These are phyloP conservation scores for Saxispiralis lemnorum DNA, from an alignment of 495 filamentous ascomycete species.

Conservation along the genomic window DNA sequence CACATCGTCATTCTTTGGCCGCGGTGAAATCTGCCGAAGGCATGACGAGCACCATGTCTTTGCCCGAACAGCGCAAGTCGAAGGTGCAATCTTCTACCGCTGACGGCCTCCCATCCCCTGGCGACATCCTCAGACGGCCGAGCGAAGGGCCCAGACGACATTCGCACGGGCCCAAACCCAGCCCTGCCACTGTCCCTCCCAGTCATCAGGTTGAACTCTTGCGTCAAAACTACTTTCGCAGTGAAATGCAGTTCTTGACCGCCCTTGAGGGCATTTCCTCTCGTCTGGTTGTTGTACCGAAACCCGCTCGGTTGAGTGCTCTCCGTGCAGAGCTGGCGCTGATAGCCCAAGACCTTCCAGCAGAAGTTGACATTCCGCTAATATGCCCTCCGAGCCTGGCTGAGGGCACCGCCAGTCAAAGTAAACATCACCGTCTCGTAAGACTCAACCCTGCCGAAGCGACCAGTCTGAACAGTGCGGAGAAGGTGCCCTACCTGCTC, in stretches of 20 bases:
- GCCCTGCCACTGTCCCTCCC: conserved; percentile 35
- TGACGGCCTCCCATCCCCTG: conserved; percentile 14
- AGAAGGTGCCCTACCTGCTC: conserved; percentile 57
- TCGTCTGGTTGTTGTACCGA: conserved; percentile 53
- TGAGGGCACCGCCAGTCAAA: conserved; percentile 43
- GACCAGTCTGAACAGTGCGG: conserved; percentile 60
- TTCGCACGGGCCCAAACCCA: conserved; percentile 30
- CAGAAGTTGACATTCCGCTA: conserved; percentile 60
- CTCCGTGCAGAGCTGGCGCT: conserved; percentile 57
- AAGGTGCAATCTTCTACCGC: conserved; percentile 27
- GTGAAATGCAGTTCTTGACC: conserved; percentile 51
- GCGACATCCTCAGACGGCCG: conserved; percentile 24
- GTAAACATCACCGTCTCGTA: conserved; percentile 56
- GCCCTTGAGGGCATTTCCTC: conserved; percentile 64
- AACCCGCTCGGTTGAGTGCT: conserved; percentile 56
- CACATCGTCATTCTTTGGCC: conserved; percentile 7
- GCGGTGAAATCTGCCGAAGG: neutral
- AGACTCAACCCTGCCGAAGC: conserved; percentile 60
- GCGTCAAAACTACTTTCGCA: conserved; percentile 56
- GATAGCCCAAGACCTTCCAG: conserved; percentile 52
- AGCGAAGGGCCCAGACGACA: conserved; percentile 30
- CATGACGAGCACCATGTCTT: conserved; percentile 41
- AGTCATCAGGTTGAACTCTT: conserved; percentile 44
- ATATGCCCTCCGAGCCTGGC: conserved; percentile 52
- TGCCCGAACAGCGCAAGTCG: conserved; percentile 39